Evolutionary conservation across 208 protist genomes (phyloP).

Genomic region (Herpetomonas muscarum): DNA sequence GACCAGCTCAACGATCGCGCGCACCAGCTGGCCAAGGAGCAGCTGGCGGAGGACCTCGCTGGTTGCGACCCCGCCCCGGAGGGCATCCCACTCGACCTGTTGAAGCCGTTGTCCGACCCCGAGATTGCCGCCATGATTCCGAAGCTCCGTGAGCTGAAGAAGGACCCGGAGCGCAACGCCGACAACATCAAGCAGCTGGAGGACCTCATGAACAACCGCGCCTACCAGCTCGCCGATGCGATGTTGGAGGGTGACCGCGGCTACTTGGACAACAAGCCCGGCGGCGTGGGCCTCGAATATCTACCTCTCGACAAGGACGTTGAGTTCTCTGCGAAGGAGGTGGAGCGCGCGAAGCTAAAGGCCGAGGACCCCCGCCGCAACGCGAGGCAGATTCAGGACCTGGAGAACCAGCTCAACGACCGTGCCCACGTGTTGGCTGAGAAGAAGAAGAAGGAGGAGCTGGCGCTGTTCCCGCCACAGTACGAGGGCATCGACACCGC

Average conservation of each 20-base stretch:
- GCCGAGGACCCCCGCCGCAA: conserved; percentile 59
- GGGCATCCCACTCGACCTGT: conserved; percentile 39
- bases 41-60: conserved; percentile 52
- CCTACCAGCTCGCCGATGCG: conserved; percentile 64
- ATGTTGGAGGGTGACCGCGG: conserved; percentile 59
- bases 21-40: conserved; percentile 55
- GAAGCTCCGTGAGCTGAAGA: conserved; percentile 68
- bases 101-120: conserved; percentile 46
- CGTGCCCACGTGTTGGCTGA: conserved; percentile 57
- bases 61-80: conserved; percentile 54
- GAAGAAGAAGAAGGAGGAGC: conserved; percentile 53
- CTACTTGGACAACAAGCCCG: conserved; percentile 65
- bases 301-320: conserved; percentile 61
- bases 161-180: conserved; percentile 27
- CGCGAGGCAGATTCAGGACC: conserved; percentile 46
- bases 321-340: conserved; percentile 59
- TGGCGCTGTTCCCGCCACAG: conserved; percentile 34
- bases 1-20: conserved; percentile 53
- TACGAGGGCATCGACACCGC: conserved; percentile 56
- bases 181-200: conserved; percentile 42
- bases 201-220: conserved; percentile 72
- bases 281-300: conserved; percentile 54
- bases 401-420: conserved; percentile 62
- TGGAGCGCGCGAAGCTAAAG: conserved; percentile 67
- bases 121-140: conserved; percentile 54